A percentile compares a stretch with the other conserved stretches of the same genome.
Evolutionary conservation across 2,329 filamentous ascomycete genomes (phyloP).

Genomic region (Aureobasidium sp.): DNA sequence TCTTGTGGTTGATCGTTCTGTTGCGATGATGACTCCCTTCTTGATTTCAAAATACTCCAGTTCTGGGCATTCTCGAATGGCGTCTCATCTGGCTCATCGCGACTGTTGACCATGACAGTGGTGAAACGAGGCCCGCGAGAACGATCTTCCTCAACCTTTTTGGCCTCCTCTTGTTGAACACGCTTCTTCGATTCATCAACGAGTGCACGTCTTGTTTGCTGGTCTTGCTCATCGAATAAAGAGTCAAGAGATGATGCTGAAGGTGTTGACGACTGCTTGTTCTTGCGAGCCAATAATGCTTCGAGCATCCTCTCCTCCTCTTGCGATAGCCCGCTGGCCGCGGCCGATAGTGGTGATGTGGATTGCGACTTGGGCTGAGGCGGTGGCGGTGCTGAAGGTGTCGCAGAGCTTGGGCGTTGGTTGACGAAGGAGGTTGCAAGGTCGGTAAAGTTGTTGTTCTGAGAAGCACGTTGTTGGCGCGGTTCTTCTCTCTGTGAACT

Average conservation of each 20-base stretch:
- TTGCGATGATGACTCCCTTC: not conserved
- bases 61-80: conserved; percentile 12
- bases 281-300: conserved; percentile 7
- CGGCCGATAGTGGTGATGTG: not conserved
- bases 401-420: not conserved
- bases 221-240: conserved; percentile 3
- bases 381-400: not conserved
- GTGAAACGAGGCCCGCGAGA: not conserved
- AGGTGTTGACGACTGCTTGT: not conserved
- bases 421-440: not conserved
- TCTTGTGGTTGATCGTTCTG: not conserved
- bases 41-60: conserved; percentile 13
- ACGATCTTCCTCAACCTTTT: not conserved
- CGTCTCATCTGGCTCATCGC: not conserved
- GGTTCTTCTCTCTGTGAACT: not conserved
- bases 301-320: conserved; percentile 8
- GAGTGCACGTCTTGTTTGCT: not conserved
- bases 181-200: not conserved
- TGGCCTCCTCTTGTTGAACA: not conserved
- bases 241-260: not conserved
- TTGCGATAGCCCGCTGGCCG: not conserved
- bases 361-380: not conserved
- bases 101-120: not conserved
- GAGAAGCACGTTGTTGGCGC: not conserved
- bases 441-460: not conserved